Percentiles rank a stretch among this genome's conserved stretches.
These are phyloP conservation scores for Colletotrichum graminicola DNA, from an alignment of 2,329 filamentous ascomycete species.

Conservation along the genomic window DNA sequence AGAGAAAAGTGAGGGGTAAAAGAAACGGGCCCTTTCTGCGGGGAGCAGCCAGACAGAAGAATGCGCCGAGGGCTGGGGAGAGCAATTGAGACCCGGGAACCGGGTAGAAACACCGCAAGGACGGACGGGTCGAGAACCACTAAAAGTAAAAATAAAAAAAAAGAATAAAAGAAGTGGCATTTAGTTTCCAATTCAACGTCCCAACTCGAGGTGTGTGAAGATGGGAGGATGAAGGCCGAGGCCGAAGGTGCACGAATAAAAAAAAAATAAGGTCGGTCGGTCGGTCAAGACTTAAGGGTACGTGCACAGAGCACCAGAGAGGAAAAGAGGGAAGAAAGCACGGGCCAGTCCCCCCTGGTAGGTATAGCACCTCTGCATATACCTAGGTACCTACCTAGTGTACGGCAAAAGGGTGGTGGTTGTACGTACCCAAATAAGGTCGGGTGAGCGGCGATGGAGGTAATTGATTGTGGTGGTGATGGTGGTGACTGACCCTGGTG, in stretches of 20 bases:
- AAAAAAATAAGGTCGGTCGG: conserved; percentile 38
- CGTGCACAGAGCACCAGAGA: conserved; percentile 43
- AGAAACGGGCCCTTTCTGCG: conserved; percentile 39
- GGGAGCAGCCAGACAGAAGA: conserved; percentile 24
- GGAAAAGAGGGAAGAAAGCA: conserved; percentile 35
- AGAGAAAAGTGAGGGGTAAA: conserved; percentile 42
- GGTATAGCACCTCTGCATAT: background rate
- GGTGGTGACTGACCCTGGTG: background rate
- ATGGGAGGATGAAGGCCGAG: conserved; percentile 41
- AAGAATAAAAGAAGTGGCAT: conserved; percentile 7
- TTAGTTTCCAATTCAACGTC: conserved; percentile 27
- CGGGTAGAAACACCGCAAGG: conserved; percentile 16
- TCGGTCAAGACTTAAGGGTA: conserved; percentile 41
- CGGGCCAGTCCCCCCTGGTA: conserved; percentile 13
- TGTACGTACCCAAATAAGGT: background rate
- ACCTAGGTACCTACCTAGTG: background rate
- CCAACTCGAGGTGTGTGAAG: conserved; percentile 40
- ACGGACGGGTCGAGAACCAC: conserved; percentile 3
- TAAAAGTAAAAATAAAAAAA: background rate
- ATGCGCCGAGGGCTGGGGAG: conserved; percentile 31
- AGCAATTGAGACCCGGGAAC: conserved; percentile 32
- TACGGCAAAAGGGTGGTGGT: background rate
- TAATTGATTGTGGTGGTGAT: background rate
- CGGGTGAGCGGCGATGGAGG: background rate
- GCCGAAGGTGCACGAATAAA: conserved; percentile 42